Conservation (phyloP, 371 early-diverging fungal genomes). For the Mortierella sp. region DNA sequence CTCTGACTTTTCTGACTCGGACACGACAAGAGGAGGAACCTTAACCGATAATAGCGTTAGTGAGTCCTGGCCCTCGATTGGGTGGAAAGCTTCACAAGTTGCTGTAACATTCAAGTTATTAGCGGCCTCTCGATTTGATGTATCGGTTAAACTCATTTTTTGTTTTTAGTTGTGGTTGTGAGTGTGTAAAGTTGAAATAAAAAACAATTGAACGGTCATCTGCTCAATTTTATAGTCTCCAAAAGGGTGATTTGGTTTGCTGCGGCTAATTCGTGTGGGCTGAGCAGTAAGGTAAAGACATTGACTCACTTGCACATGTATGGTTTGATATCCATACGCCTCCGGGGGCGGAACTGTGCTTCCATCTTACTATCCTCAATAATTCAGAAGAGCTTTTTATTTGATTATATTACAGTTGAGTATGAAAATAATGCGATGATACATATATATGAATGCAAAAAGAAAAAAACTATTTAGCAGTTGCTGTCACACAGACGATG, state of each 20-base stretch:
- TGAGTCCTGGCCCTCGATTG: constrained; percentile 25
- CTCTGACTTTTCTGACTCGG: not conserved
- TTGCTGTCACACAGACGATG: not conserved
- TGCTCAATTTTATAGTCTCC: not conserved
- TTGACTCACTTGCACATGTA: not conserved
- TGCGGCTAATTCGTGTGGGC: constrained; percentile 10
- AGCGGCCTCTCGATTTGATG: not conserved
- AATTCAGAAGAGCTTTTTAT: not conserved
- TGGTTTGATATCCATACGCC: constrained; percentile 7
- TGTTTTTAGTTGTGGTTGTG: not conserved
- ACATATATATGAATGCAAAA: not conserved
- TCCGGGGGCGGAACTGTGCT: constrained; percentile 15
- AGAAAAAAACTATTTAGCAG: not conserved
- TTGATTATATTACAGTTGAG: constrained; percentile 3
- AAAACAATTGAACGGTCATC: not conserved
- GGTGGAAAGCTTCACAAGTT: constrained; percentile 43
- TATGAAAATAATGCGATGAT: not conserved
- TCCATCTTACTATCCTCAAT: not conserved
- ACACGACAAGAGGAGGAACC: constrained; percentile 14
- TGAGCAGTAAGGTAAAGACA: not conserved
- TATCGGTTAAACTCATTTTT: constrained; percentile 6
- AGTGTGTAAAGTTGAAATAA: not conserved
- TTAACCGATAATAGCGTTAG: constrained; percentile 28
- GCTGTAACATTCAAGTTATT: not conserved
- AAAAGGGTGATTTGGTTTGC: not conserved